phyloP scores from a whole-genome alignment of 345 rosid genomes.

The Aquilaria malaccensis region DNA sequence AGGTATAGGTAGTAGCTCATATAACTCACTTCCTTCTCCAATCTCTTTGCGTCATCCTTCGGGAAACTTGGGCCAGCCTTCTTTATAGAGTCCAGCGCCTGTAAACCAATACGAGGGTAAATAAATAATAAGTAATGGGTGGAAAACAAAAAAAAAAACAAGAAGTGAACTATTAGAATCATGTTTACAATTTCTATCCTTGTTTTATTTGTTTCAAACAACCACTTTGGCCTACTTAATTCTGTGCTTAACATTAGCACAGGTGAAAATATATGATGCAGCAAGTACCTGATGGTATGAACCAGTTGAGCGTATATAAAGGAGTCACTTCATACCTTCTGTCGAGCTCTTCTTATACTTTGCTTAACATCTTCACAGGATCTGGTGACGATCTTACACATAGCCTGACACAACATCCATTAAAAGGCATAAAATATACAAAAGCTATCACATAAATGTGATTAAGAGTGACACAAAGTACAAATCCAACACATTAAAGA shows the following conservation, averaged over 20 bases:
- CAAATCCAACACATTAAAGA: not conserved
- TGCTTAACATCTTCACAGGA: constrained; percentile 88
- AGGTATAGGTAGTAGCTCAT: constrained; percentile 28
- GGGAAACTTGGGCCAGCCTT: constrained; percentile 66
- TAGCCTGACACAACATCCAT: constrained; percentile 40
- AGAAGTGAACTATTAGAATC: not conserved
- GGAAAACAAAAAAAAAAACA: not conserved
- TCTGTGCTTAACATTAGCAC: no score
- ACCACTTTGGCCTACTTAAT: not conserved
- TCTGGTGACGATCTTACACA: constrained; percentile 82
- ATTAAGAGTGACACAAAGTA: constrained; percentile 1
- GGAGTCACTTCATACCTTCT: constrained; percentile 47
- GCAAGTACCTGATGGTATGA: not conserved
- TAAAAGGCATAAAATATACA: not conserved
- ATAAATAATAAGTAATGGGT: not conserved
- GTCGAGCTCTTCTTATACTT: constrained; percentile 88
- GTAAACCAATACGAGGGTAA: constrained; percentile 9
- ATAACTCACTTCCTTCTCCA: constrained; percentile 81
- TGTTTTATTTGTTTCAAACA: not conserved
- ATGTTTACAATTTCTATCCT: not conserved
- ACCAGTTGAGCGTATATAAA: not conserved
- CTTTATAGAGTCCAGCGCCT: constrained; percentile 87
- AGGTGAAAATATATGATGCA: no score
- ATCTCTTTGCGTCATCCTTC: constrained; percentile 78
- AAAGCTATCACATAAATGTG: not conserved